Evolutionary conservation across 768 basidiomycete genomes (phyloP).

Genomic region (Boletus tomentosulus): DNA sequence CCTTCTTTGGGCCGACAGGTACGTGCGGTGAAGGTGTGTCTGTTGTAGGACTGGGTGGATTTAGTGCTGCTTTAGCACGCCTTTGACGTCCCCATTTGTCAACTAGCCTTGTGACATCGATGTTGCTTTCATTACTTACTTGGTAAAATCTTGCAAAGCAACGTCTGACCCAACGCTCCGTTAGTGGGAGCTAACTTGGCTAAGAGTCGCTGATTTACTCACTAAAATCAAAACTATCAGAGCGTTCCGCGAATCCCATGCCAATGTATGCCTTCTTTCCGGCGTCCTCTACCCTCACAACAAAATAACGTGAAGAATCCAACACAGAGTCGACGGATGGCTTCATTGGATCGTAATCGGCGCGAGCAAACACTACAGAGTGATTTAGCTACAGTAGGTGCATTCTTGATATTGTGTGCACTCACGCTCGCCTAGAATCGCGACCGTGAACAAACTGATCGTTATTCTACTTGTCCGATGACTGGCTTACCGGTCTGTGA

Average conservation of each 20-base stretch:
- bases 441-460: conserved; percentile 1
- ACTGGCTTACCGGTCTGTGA: conserved; percentile 59
- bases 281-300: conserved; percentile 82
- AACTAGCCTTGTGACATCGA: neutral
- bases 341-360: conserved; percentile 72
- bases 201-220: conserved; percentile 28
- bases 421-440: conserved; percentile 62
- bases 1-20: conserved; percentile 81
- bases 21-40: conserved; percentile 59
- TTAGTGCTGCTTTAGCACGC: conserved; percentile 59
- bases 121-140: conserved; percentile 39
- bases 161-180: conserved; percentile 50
- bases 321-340: conserved; percentile 93
- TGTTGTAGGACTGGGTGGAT: conserved; percentile 43
- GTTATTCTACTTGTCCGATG: neutral
- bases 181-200: neutral
- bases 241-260: conserved; percentile 85
- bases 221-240: conserved; percentile 94
- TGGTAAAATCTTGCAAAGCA: conserved; percentile 81
- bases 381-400: neutral
- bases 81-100: conserved; percentile 30
- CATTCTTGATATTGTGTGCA: conserved; percentile 10
- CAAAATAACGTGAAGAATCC: conserved; percentile 94
- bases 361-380: conserved; percentile 75
- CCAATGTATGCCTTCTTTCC: conserved; percentile 91